phyloP scores from a whole-genome alignment of 345 rosid species.

The Arabis alpina region DNA sequence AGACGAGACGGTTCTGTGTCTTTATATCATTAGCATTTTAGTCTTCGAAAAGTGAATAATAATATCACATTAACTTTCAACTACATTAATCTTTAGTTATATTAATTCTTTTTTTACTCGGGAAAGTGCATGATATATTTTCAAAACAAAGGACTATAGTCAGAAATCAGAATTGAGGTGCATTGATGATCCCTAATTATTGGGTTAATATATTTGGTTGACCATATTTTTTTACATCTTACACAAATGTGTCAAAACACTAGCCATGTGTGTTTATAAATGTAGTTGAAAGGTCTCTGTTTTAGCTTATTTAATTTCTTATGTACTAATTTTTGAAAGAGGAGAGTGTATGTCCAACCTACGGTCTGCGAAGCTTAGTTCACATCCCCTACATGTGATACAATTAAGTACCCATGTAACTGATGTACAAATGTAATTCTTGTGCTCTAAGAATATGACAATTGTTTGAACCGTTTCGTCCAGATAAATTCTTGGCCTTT shows the following conservation, averaged over 20 bases:
- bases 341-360: constrained; percentile 11
- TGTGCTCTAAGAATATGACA: constrained; percentile 26
- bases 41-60: not conserved
- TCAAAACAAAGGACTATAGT: not conserved
- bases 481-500: constrained; percentile 22
- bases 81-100: too few species aligned
- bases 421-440: constrained; percentile 26
- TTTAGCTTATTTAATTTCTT: not conserved
- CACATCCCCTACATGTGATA: constrained; percentile 18
- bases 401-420: constrained; percentile 4
- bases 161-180: not conserved
- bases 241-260: constrained; percentile 6
- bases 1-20: not conserved
- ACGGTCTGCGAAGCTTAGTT: constrained; percentile 8
- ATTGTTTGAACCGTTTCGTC: constrained; percentile 19
- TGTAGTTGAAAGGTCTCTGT: not conserved
- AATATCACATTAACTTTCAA: not conserved
- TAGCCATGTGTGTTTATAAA: not conserved
- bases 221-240: not conserved
- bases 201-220: not conserved
- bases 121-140: not conserved
- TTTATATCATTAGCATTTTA: not conserved
- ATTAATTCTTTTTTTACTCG: too few species aligned
- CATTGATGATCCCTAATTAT: not conserved
- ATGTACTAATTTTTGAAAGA: constrained; percentile 5